Conservation (phyloP, 2,329 filamentous ascomycete species). For the Fusarium solani-melongenae region DNA sequence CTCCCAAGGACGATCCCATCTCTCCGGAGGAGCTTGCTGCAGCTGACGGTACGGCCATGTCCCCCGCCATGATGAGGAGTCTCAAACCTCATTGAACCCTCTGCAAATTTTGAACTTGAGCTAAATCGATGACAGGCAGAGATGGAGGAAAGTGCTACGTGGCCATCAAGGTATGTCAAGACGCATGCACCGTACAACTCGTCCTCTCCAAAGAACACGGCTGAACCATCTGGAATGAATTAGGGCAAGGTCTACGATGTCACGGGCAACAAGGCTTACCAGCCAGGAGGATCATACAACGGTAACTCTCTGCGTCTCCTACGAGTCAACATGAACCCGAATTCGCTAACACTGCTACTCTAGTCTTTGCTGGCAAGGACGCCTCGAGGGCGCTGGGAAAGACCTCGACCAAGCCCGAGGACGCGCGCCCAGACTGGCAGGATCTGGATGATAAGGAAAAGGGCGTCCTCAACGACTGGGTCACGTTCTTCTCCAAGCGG, state of each 20-base stretch:
- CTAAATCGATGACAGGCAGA: constrained; percentile 61
- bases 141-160: constrained; percentile 75
- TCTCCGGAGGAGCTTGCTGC: constrained; percentile 81
- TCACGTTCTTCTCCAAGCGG: constrained; percentile 94
- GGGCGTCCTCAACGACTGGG: constrained; percentile 88
- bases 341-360: constrained; percentile 14
- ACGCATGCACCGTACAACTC: constrained; percentile 8
- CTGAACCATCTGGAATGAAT: constrained; percentile 17
- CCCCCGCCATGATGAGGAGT: not conserved
- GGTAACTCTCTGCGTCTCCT: constrained; percentile 65
- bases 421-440: constrained; percentile 84
- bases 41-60: constrained; percentile 77
- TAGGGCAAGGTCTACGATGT: constrained; percentile 96
- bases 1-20: constrained; percentile 90
- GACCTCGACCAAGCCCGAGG: constrained; percentile 86
- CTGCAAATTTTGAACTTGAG: not conserved
- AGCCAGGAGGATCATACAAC: constrained; percentile 83
- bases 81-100: not conserved
- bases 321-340: not conserved
- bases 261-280: constrained; percentile 87
- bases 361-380: constrained; percentile 96
- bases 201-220: not conserved
- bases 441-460: constrained; percentile 88
- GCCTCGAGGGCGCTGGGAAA: constrained; percentile 90
- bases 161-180: constrained; percentile 70